Conservation (phyloP, 306 rosid species). For the Cicer cuneatum region DNA sequence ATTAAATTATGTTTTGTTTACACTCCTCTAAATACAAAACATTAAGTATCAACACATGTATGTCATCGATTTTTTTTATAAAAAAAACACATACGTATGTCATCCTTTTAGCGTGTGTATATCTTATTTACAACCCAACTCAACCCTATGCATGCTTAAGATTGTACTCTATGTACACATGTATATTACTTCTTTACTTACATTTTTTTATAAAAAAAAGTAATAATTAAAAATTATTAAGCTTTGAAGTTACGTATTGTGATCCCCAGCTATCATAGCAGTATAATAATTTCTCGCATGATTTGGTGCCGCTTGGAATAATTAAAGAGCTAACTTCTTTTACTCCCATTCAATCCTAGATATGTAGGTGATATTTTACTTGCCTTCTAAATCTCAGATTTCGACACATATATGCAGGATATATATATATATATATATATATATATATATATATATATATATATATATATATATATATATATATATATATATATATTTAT, state of each 20-base stretch:
- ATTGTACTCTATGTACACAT: too few species aligned
- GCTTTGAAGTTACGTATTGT: slow-evolving; percentile 34
- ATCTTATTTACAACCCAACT: too few species aligned
- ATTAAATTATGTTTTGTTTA: fast-evolving
- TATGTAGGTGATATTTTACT: slow-evolving; percentile 46
- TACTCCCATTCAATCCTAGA: slow-evolving; percentile 29
- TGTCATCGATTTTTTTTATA: neutral
- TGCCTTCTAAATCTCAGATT: slow-evolving; percentile 62
- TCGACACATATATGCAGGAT: neutral
- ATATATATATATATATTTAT: slow-evolving; percentile 34
- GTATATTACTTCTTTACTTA: too few species aligned
- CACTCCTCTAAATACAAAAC: too few species aligned
- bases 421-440: too few species aligned
- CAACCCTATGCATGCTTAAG: too few species aligned
- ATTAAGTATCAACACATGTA: neutral
- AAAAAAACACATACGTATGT: too few species aligned
- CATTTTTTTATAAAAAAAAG: too few species aligned
- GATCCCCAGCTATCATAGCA: slow-evolving; percentile 24
- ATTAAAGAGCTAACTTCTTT: slow-evolving; percentile 33
- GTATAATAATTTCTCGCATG: slow-evolving; percentile 44
- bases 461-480: too few species aligned
- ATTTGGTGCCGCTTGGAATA: slow-evolving; percentile 37
- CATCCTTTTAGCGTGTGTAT: too few species aligned
- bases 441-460: too few species aligned
- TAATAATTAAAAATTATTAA: neutral